Base-by-base conservation (phyloP, 805 yeast genomes). In the Pichia thaimueangensis region DNA sequence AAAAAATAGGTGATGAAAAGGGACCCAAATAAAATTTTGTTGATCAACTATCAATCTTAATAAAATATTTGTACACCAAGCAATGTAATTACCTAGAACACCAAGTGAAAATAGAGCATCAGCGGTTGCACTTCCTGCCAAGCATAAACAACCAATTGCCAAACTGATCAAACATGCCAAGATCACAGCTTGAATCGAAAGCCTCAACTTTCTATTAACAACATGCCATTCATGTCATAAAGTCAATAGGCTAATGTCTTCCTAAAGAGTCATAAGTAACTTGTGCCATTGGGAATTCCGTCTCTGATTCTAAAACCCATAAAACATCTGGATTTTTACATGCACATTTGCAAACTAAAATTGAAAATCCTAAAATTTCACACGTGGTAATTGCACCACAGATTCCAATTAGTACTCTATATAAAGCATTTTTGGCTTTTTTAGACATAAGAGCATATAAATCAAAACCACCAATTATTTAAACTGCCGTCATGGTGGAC, bases 401-500 rank as follows among this genome's bases (percentile, higher is more conserved):
- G 30, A 81, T 80, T 31, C 85, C 86, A 38, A 73, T 59, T 6
- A 86, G 86, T 3, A 79, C 77, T 12, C 82, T 74, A 35, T 66
- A 65, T 10, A 76, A 65, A 16, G 86, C 80, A 53, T 78, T 73
- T 42, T 65, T 64, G 13, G 82, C 81, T 59, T 81, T 86, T 57
- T 81, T 86, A 12, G 80, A 67, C 74, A 79, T 74, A 62, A 80
- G 86, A 38, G 80, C 76, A 52, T 80, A 76, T 4, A 82, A 73
- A 58, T 81, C 86, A 57, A 79, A 80, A 0, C 80, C 77, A 25
- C 83, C 82, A 55, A 81, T 79, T 16, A 84, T 78, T 86, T 86
- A 81, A 37, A 80, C 71, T 1, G 79, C 75, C 1, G 84, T 79
- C 75, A 77, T 69, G 48, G 76, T 59, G 9, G 50, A 43, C n/a